Conservation (phyloP, 75 land plant species). For the Pseudotsuga menziesii region DNA sequence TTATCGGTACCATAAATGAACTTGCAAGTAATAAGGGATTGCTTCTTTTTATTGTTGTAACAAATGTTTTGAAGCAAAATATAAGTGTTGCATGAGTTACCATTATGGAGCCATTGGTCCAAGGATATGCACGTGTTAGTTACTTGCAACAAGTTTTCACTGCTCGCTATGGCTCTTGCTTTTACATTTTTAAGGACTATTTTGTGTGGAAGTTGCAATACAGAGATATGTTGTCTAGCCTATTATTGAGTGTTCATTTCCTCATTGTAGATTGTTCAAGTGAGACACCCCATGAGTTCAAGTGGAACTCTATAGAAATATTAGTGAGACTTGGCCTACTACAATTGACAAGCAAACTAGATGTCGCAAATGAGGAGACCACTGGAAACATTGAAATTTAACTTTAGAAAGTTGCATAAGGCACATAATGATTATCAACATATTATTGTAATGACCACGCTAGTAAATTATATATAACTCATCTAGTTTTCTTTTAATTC, state of each 20-base stretch:
- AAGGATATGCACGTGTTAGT: constrained; percentile 69
- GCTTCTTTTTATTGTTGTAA: no score
- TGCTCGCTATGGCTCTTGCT: constrained; percentile 56
- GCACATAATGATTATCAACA: constrained; percentile 75
- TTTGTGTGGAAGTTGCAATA: no score
- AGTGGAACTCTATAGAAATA: constrained; percentile 53
- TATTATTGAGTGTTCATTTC: no score
- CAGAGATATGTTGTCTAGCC: no score
- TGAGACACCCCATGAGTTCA: constrained; percentile 30
- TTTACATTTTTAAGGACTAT: not conserved
- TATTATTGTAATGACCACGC: constrained; percentile 81
- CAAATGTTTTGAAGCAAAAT: no score
- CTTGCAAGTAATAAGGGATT: no score
- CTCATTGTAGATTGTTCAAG: not conserved
- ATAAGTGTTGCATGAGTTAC: constrained; percentile 71
- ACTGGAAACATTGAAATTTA: constrained; percentile 81
- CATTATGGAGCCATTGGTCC: no score
- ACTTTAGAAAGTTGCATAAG: constrained; percentile 49
- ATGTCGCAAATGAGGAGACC: no score
- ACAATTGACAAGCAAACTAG: constrained; percentile 39
- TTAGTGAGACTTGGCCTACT: constrained; percentile 74
- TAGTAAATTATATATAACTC: not conserved
- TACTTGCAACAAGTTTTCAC: constrained; percentile 74
- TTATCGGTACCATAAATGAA: no score
- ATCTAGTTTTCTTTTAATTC: no score